phyloP scores from a whole-genome alignment of 1,284 basidiomycete genomes.

The Blastosporella zonata region DNA sequence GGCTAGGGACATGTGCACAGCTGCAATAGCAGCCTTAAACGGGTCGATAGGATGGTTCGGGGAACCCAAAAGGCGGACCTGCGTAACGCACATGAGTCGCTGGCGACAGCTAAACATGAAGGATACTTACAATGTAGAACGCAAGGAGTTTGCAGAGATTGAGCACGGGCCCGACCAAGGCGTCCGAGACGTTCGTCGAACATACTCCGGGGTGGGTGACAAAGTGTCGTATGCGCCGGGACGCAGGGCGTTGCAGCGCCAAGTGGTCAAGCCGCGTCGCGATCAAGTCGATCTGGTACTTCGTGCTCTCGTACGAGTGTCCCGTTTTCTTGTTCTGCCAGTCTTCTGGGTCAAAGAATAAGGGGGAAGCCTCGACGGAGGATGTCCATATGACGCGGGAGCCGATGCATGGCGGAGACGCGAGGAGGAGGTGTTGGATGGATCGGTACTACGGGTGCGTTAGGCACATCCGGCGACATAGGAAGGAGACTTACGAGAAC shows the following conservation, averaged over 20 bases:
- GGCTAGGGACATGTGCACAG: slow-evolving; percentile 60
- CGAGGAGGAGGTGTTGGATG: slow-evolving; percentile 48
- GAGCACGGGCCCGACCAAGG: slow-evolving; percentile 47
- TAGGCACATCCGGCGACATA: neutral
- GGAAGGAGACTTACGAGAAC: slow-evolving; percentile 56
- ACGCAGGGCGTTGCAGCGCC: slow-evolving; percentile 26
- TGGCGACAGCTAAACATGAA: slow-evolving; percentile 1
- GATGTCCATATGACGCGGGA: slow-evolving; percentile 81
- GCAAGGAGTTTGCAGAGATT: slow-evolving; percentile 52
- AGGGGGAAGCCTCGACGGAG: slow-evolving; percentile 62
- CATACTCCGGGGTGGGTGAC: slow-evolving; percentile 75
- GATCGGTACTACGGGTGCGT: slow-evolving; percentile 48
- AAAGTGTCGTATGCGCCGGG: slow-evolving; percentile 55
- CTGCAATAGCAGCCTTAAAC: slow-evolving; percentile 63
- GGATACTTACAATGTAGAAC: slow-evolving; percentile 68
- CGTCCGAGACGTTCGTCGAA: slow-evolving; percentile 60
- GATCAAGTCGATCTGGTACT: slow-evolving; percentile 81
- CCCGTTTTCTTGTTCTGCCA: slow-evolving; percentile 66
- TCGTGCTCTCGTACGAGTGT: slow-evolving; percentile 71
- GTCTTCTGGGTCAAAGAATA: slow-evolving; percentile 60
- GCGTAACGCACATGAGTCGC: slow-evolving; percentile 2
- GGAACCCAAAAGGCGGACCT: slow-evolving; percentile 71
- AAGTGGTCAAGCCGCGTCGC: slow-evolving; percentile 54
- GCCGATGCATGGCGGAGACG: slow-evolving; percentile 37
- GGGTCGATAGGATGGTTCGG: slow-evolving; percentile 56